A percentile compares a stretch with the other conserved stretches of the same genome.
Evolutionary conservation across 805 yeast genomes (phyloP).

Genomic region (Metschnikowia proteae): DNA sequence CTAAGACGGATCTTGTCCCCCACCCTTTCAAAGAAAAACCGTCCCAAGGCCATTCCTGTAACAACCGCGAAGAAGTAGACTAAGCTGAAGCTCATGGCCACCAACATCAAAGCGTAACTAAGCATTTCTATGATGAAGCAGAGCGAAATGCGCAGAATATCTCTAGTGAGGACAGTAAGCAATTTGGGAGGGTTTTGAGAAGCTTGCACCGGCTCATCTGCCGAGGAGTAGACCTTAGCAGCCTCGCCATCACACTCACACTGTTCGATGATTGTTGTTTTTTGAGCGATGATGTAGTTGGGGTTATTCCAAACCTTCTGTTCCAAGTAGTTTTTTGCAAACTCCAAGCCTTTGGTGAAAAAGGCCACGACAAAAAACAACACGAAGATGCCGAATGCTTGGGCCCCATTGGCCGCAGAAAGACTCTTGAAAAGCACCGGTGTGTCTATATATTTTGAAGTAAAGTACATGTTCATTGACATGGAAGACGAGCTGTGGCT

Average conservation of each 20-base stretch:
- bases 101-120: slow-evolving; percentile 73
- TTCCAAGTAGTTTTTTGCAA: slow-evolving; percentile 60
- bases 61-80: slow-evolving; percentile 72
- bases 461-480: slow-evolving; percentile 56
- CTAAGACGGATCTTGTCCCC: slow-evolving; percentile 37
- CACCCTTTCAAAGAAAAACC: slow-evolving; percentile 63
- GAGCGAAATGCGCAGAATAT: slow-evolving; percentile 51
- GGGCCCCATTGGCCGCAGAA: slow-evolving; percentile 50
- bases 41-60: slow-evolving; percentile 66
- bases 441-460: slow-evolving; percentile 45
- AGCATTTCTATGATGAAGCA: slow-evolving; percentile 62
- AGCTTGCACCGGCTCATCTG: slow-evolving; percentile 7
- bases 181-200: slow-evolving; percentile 4
- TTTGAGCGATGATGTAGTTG: slow-evolving; percentile 18
- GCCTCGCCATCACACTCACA: slow-evolving; percentile 19
- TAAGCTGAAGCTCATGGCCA: slow-evolving; percentile 66
- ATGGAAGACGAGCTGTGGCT: slow-evolving; percentile 14
- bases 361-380: slow-evolving; percentile 57
- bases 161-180: slow-evolving; percentile 36
- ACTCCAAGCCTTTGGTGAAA: slow-evolving; percentile 55
- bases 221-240: slow-evolving; percentile 5
- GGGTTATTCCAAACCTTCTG: slow-evolving; percentile 58
- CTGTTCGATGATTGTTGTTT: slow-evolving; percentile 17
- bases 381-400: slow-evolving; percentile 72
- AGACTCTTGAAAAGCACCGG: slow-evolving; percentile 62